These are phyloP conservation scores for Nothophytophthora sp. DNA, from an alignment of 352 stramenopile genomes.

Conservation along the genomic window DNA sequence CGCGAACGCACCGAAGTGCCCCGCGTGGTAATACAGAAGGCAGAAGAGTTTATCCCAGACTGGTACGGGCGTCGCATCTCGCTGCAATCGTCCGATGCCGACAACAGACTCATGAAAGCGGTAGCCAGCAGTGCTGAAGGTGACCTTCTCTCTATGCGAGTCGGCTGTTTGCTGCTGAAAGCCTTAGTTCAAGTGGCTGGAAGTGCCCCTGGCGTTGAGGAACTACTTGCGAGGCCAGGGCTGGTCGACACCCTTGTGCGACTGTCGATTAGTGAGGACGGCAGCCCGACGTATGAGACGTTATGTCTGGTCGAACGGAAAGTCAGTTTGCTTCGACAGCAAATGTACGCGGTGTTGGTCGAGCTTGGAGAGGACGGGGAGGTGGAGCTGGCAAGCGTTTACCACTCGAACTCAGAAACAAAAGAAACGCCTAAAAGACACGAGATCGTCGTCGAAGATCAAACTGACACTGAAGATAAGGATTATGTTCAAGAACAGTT, in stretches of 20 bases:
- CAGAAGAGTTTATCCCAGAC: constrained; percentile 16
- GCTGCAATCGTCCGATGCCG: background rate
- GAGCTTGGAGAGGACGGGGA: constrained; percentile 33
- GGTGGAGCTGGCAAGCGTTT: constrained; percentile 17
- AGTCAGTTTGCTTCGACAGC: constrained; percentile 40
- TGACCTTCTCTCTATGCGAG: constrained; percentile 5
- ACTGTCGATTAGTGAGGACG: constrained; percentile 19
- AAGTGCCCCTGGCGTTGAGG: constrained; percentile 1
- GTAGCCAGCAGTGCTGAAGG: background rate
- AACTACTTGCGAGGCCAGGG: constrained; percentile 12
- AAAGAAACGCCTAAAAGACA: no score
- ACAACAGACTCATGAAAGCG: background rate
- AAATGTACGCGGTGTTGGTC: constrained; percentile 44
- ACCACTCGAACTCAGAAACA: constrained; percentile 1
- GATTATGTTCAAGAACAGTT: no score
- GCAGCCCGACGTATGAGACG: constrained; percentile 26
- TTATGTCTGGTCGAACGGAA: constrained; percentile 39
- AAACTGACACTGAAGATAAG: no score
- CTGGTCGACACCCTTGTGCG: constrained; percentile 15
- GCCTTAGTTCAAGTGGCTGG: constrained; percentile 19
- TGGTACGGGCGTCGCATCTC: constrained; percentile 1
- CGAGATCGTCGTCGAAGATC: no score
- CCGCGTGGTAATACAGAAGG: constrained; percentile 18
- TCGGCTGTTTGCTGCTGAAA: constrained; percentile 24
- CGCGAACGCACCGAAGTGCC: background rate